Base-by-base conservation (phyloP, 2,329 filamentous ascomycete species). In the Cladophialophora exuberans region DNA sequence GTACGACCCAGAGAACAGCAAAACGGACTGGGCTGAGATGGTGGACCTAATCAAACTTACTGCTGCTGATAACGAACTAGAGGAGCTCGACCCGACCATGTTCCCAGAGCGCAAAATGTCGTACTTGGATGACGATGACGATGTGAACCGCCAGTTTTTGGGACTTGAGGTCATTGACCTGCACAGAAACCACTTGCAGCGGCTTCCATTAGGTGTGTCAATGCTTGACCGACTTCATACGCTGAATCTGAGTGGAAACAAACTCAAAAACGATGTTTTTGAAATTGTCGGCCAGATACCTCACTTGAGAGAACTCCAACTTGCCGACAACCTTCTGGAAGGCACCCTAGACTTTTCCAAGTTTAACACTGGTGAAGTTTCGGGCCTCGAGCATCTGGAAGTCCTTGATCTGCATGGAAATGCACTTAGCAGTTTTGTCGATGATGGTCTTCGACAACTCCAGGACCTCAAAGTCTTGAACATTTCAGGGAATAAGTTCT, bases 51-150 rank as follows among this genome's bases (percentile, higher is more conserved):
- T 86, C 1, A 85, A 88, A 57, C 85, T 97, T 45, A 83, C 94
- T 61, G 91, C 89, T 4, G 91, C 93, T 6, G 91, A 96, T 67
- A 97, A 99, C 66, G 89, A 96, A 66, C 72, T 99, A 43, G 84
- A 89, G 65, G 77, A 78, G 26, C 78, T 97, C 28, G 82, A 84
- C 2, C 89, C 94, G 15, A 75, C 78, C 1, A 77, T 91, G 15
- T 97, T 97, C 64, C 92, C 93, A 0, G 91, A 97, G 64, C 72
- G 79, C 17, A 76, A 79, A 3, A 64, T 71, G 30, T 78, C 82
- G 0, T 75, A 79, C 7, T 73, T 80, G 35, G 76, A 82, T 15
- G 80, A 85, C 25, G 83, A 88, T 15, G 85, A 87, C n/a, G 81
- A 88, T 33, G 78, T 79, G 54, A 88, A 84, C 1, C 87, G 86